Base-by-base conservation (phyloP, 78 protist genomes). In the Protostelium mycophagum region DNA sequence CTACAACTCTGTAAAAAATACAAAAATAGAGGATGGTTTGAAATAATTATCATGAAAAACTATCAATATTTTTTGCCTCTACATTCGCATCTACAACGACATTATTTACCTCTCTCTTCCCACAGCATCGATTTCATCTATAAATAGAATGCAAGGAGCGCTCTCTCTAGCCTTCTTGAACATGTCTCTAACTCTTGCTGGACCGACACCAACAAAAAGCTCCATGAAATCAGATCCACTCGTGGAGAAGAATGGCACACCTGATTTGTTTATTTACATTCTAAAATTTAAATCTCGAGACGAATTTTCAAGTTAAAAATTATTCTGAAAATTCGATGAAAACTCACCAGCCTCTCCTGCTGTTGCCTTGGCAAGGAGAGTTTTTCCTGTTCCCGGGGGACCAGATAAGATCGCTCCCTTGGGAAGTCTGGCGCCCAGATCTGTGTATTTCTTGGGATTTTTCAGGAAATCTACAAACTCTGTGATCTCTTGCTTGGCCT, bases 141-240 rank as follows among this genome's bases (percentile, higher is more conserved):
- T 51, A 88, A 98, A 98, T 34, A 98, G 37, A n/a, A 98, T 83
- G 34, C 95, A 36, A 5, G 99, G 98, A 38, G 97, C 95, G 0
- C 86, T 86, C 38, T 35, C 91, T 35, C 96, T 35, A 0, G 95
- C 95, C 39, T 93, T 91, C 34, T 93, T 90, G 34, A 94, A 94
- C 83, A 91, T 83, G 38, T 91, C 92, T 37, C 87, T 89, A 1
- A 97, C 97, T 35, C 99, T 89, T 0, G 94, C 63, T n/a, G 98
- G 97, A 83, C 99, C 99, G 36, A 97, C 96, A 63, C 99, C 99
- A 23, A 97, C 99, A 86, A 95, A 96, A 96, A 98, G 95, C 89
- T 97, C 98, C 5, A 95, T 90, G 83, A 97, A 98, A 83, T 98
- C 99, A 10, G 98, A 94, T 35, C 99, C 99, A 9, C 95, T 86